These are phyloP conservation scores for Bolboschoenoplectus hybrid DNA, from an alignment of 202 grass and related monocot species.

Conservation along the genomic window DNA sequence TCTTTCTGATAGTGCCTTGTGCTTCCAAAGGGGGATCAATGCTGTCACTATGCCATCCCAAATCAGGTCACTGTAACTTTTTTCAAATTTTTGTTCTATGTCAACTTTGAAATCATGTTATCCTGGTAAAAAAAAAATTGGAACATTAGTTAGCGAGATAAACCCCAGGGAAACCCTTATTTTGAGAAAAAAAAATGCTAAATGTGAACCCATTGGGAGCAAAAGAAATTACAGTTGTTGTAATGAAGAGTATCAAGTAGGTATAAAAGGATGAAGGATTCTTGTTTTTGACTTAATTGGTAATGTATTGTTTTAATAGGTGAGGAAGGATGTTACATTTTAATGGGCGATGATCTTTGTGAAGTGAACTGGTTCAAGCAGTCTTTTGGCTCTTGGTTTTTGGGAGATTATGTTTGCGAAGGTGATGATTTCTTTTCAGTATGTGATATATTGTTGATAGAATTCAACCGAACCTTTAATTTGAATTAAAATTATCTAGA, in stretches of 20 bases:
- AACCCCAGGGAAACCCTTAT: not conserved
- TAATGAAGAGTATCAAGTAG: not conserved
- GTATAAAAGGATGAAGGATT: not conserved
- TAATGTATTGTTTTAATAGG: constrained; percentile 52
- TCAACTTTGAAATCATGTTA: constrained; percentile 20
- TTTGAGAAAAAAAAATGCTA: not conserved
- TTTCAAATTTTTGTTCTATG: not conserved
- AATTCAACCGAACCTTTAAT: no score
- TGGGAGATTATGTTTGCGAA: constrained; percentile 94
- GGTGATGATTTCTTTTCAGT: constrained; percentile 48
- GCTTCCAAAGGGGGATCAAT: constrained; percentile 42
- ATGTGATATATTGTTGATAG: not conserved
- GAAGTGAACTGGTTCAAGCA: constrained; percentile 96
- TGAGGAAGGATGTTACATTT: constrained; percentile 62
- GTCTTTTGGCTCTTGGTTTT: constrained; percentile 83
- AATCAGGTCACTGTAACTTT: constrained; percentile 52
- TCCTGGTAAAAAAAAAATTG: not conserved
- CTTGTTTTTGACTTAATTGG: not conserved
- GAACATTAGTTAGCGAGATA: not conserved
- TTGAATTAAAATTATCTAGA: no score
- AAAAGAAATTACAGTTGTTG: not conserved
- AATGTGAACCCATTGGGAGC: constrained; percentile 8
- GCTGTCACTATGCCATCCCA: constrained; percentile 62
- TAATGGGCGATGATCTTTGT: constrained; percentile 60
- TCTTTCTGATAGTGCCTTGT: constrained; percentile 41